These are phyloP conservation scores for Lipomyces yamadae DNA, from an alignment of 805 yeast genomes.

Conservation along the genomic window DNA sequence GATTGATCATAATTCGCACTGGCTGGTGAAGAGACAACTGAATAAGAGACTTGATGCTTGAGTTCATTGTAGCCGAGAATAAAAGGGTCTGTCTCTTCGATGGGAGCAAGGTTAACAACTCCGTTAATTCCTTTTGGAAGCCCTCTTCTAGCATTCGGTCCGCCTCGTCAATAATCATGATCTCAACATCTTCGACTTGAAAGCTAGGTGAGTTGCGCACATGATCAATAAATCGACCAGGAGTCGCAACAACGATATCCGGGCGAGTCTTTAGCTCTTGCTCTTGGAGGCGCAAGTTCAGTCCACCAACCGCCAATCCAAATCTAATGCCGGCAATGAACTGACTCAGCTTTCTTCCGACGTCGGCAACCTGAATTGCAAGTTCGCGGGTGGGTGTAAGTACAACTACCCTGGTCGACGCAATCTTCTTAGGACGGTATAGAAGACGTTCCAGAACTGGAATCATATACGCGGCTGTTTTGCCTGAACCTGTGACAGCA, in stretches of 20 bases:
- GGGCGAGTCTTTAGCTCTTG: conserved; percentile 91
- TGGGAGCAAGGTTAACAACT: conserved; percentile 85
- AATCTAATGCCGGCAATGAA: conserved; percentile 77
- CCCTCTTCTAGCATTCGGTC: conserved; percentile 99
- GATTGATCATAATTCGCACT: conserved; percentile 92
- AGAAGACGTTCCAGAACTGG: conserved; percentile 92
- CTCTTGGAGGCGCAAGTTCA: conserved; percentile 93
- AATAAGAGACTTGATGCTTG: conserved; percentile 83
- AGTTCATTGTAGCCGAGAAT: conserved; percentile 98
- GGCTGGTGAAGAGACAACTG: conserved; percentile 89
- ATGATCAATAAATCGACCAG: conserved; percentile 98
- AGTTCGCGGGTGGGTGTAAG: conserved; percentile 96
- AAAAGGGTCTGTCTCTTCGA: conserved; percentile 89
- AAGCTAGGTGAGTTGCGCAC: conserved; percentile 93
- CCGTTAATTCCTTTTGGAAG: conserved; percentile 91
- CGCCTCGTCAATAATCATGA: conserved; percentile 94
- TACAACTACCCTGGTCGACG: conserved; percentile 88
- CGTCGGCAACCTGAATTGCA: conserved; percentile 95
- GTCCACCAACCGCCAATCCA: conserved; percentile 98
- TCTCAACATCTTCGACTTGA: conserved; percentile 87
- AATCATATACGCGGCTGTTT: conserved; percentile 97
- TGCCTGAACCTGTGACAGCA: conserved; percentile 99
- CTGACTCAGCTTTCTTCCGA: conserved; percentile 81
- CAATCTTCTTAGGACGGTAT: conserved; percentile 82
- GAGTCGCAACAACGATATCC: conserved; percentile 96